A percentile compares a stretch with the other conserved stretches of the same genome.
These are phyloP conservation scores for Silene vulgaris DNA, from an alignment of 179 eudicot species.

Conservation along the genomic window DNA sequence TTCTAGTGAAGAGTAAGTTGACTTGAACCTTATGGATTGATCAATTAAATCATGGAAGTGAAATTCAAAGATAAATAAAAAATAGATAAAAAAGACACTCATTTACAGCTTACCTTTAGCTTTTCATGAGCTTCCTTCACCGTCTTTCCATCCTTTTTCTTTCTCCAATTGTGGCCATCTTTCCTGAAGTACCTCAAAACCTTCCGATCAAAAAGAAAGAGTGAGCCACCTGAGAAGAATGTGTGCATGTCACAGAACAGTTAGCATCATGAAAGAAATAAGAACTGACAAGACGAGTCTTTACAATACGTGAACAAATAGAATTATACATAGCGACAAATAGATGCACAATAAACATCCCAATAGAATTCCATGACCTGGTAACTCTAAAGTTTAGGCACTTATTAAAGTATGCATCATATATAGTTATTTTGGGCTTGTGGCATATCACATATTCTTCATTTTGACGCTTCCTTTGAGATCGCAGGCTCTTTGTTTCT, in stretches of 20 bases:
- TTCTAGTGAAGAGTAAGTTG: background rate
- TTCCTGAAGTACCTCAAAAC: conserved; percentile 72
- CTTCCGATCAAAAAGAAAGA: conserved; percentile 74
- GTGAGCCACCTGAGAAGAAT: conserved; percentile 55
- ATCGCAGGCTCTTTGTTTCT: conserved; percentile 1
- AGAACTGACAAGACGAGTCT: background rate
- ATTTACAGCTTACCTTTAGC: conserved; percentile 46
- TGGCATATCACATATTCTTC: background rate
- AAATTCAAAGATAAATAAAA: background rate
- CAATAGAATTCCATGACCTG: background rate
- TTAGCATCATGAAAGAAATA: conserved; percentile 11
- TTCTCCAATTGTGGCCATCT: conserved; percentile 86
- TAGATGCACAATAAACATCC: conserved; percentile 4
- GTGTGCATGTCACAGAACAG: conserved; percentile 14
- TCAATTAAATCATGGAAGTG: background rate
- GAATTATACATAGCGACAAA: background rate
- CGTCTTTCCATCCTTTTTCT: conserved; percentile 84
- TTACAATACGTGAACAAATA: background rate
- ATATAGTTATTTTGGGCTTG: background rate
- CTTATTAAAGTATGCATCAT: background rate
- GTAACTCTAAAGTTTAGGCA: background rate
- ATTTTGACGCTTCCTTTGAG: background rate
- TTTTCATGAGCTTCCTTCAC: conserved; percentile 83
- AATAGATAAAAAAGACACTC: background rate
- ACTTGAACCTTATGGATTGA: background rate